Conservation (phyloP, 2,329 filamentous ascomycete genomes). For the Clonostachys chloroleuca region DNA sequence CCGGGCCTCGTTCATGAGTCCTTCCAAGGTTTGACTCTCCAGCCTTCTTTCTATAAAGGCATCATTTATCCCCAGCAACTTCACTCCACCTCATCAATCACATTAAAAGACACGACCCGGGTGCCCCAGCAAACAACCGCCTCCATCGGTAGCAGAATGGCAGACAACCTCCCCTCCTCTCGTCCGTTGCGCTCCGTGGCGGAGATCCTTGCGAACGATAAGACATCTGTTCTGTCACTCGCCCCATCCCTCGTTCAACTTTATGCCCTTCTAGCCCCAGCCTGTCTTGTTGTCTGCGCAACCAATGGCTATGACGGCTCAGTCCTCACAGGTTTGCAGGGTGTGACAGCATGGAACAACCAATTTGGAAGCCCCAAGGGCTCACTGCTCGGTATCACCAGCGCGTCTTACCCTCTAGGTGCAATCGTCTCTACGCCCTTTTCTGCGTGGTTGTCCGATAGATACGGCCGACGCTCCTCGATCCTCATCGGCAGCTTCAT, state of each 20-base stretch:
- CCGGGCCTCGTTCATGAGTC: too few relatives aligned
- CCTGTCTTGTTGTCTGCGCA: slow-evolving; percentile 4
- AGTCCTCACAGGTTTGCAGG: slow-evolving; percentile 41
- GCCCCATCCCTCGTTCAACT: slow-evolving; percentile 4
- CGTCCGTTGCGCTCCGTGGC: neutral
- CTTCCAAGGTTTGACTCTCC: too few relatives aligned
- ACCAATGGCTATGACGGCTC: slow-evolving; percentile 43
- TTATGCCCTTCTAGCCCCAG: slow-evolving; percentile 15
- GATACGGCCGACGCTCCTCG: slow-evolving; percentile 28
- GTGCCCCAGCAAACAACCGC: too few relatives aligned
- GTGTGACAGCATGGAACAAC: slow-evolving; percentile 26
- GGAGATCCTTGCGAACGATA: neutral
- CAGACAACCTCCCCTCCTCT: too few relatives aligned
- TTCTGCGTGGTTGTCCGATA: slow-evolving; percentile 49
- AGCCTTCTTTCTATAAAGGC: too few relatives aligned
- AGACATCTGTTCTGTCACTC: neutral
- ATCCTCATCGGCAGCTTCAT: slow-evolving; percentile 18
- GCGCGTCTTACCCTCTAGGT: slow-evolving; percentile 56
- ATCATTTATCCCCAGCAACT: too few relatives aligned
- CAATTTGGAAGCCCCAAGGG: neutral
- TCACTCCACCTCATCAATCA: too few relatives aligned
- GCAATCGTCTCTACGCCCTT: slow-evolving; percentile 54
- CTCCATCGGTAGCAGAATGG: too few relatives aligned
- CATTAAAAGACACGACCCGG: too few relatives aligned
- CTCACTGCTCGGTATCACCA: slow-evolving; percentile 18